A percentile compares a stretch with the other conserved stretches of the same genome.
These are phyloP conservation scores for Trichoderma sp. DNA, from an alignment of 2,329 filamentous ascomycete genomes.

Conservation along the genomic window DNA sequence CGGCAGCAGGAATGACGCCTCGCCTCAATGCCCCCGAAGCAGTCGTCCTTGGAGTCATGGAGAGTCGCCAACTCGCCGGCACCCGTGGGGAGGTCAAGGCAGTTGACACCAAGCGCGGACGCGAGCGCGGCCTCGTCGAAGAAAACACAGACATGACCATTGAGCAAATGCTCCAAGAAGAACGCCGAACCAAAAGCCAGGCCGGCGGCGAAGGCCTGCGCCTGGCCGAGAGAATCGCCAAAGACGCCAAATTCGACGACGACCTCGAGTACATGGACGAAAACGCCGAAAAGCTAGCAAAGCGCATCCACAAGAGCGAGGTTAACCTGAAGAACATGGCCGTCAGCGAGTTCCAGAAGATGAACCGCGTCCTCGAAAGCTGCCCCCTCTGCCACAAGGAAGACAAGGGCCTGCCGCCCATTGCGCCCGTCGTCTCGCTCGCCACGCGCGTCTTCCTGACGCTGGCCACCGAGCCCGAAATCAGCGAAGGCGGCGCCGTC, in stretches of 20 bases:
- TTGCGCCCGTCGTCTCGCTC: slow-evolving; percentile 83
- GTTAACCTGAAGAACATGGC: slow-evolving; percentile 84
- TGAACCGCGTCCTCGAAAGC: slow-evolving; percentile 80
- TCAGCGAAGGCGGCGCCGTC: slow-evolving; percentile 79
- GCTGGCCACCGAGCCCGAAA: slow-evolving; percentile 83
- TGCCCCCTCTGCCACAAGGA: slow-evolving; percentile 94
- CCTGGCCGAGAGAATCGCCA: slow-evolving; percentile 89
- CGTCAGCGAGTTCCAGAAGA: slow-evolving; percentile 84
- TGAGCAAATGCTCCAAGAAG: slow-evolving; percentile 95
- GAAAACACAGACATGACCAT: slow-evolving; percentile 96
- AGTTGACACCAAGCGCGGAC: slow-evolving; percentile 77
- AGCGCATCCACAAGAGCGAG: slow-evolving; percentile 83
- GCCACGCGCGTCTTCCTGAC: slow-evolving; percentile 87
- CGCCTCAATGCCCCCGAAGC: slow-evolving; percentile 60
- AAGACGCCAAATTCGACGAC: slow-evolving; percentile 86
- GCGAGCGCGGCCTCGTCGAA: slow-evolving; percentile 79
- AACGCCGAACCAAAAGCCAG: slow-evolving; percentile 79
- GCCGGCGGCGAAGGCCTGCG: slow-evolving; percentile 77
- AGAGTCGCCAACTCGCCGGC: slow-evolving; percentile 85
- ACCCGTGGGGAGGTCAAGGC: slow-evolving; percentile 71
- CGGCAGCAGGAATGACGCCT: slow-evolving; percentile 60
- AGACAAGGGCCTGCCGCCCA: slow-evolving; percentile 69
- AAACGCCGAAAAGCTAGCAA: slow-evolving; percentile 87
- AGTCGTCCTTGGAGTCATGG: slow-evolving; percentile 82
- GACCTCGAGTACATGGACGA: slow-evolving; percentile 98